These are phyloP conservation scores for Saprolegnia parasitica DNA, from an alignment of 352 stramenopile species.

Conservation along the genomic window DNA sequence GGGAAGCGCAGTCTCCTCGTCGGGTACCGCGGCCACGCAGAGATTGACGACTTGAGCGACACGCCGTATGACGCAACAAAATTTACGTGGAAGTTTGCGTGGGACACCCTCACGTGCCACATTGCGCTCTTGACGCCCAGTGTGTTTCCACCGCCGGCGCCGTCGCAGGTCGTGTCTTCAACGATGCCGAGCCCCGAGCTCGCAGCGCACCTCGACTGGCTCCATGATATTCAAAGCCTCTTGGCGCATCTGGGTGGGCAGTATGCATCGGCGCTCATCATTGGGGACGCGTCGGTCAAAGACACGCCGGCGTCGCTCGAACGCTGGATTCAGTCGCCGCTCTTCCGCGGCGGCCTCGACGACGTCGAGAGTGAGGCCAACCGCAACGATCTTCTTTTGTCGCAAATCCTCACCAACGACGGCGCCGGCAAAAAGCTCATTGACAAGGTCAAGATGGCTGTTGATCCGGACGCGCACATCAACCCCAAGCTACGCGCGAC, in stretches of 20 bases:
- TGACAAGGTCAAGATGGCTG: constrained; percentile 66
- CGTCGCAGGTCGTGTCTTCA: neutral
- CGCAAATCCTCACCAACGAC: constrained; percentile 69
- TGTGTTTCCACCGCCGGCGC: neutral
- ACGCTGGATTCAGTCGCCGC: constrained; percentile 46
- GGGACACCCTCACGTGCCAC: constrained; percentile 16
- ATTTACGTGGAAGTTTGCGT: constrained; percentile 24
- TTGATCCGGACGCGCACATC: constrained; percentile 46
- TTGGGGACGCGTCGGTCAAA: constrained; percentile 30
- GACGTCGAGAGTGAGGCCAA: constrained; percentile 20
- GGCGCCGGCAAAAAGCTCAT: constrained; percentile 74
- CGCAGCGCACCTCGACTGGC: constrained; percentile 33
- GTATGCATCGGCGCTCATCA: constrained; percentile 57
- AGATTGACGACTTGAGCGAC: constrained; percentile 1
- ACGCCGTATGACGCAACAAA: constrained; percentile 15
- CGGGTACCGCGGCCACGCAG: neutral
- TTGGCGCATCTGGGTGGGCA: constrained; percentile 54
- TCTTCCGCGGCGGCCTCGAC: constrained; percentile 58
- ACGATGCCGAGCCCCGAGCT: neutral
- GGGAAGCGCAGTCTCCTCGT: neutral
- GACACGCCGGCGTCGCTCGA: constrained; percentile 32
- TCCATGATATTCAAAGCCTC: constrained; percentile 63
- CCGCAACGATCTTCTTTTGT: constrained; percentile 53
- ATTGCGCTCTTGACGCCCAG: neutral
- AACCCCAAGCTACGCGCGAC: constrained; percentile 64